A percentile compares a stretch with the other conserved stretches of the same genome.
phyloP scores from a whole-genome alignment of 257 asterid genomes.

The Solanum etuberosum region DNA sequence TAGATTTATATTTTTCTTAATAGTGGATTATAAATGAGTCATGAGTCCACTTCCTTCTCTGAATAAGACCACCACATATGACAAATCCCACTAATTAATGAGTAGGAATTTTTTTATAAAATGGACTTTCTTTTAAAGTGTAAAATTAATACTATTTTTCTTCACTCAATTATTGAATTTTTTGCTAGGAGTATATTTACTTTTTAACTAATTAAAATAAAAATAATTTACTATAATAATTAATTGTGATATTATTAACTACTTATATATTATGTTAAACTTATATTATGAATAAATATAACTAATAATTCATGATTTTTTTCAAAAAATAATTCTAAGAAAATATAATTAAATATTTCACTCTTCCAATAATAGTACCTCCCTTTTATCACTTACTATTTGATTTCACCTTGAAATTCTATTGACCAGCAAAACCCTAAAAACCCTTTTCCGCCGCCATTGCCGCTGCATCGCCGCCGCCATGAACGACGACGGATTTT shows the following conservation, averaged over 20 bases:
- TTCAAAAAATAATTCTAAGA: too few species aligned
- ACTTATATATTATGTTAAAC: neutral
- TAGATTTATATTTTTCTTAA: neutral
- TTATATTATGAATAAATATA: neutral
- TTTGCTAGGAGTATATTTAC: neutral
- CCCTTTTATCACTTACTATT: neutral
- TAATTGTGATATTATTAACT: neutral
- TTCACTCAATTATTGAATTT: neutral
- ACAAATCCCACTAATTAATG: neutral
- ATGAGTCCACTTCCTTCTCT: neutral
- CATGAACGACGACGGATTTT: constrained; percentile 51
- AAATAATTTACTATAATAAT: neutral
- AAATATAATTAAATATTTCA: too few species aligned
- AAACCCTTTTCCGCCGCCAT: neutral
- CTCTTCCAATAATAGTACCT: neutral
- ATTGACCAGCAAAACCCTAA: neutral
- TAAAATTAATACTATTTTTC: neutral
- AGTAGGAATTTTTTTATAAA: neutral
- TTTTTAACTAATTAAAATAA: neutral
- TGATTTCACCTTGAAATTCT: neutral
- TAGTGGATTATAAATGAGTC: neutral
- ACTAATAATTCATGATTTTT: neutral
- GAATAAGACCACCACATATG: neutral
- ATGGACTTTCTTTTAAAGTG: neutral
- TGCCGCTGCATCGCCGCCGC: neutral